phyloP scores from a whole-genome alignment of 2,329 filamentous ascomycete species.

The Anthostomella pinea region DNA sequence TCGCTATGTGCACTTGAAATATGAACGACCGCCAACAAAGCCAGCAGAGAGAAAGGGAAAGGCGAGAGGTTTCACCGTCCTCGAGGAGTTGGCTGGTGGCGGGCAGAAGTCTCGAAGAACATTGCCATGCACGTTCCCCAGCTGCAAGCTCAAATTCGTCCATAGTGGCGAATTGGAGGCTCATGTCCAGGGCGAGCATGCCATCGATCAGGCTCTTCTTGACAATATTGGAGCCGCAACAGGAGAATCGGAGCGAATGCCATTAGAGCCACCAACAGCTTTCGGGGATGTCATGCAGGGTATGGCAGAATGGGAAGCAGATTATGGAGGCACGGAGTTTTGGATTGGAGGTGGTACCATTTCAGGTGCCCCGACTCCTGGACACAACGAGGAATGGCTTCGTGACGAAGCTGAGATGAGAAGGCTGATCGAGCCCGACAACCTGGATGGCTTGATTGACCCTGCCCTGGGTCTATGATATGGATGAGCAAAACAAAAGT shows the following conservation, averaged over 20 bases:
- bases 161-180: conserved; percentile 49
- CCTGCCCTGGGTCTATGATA: conserved; percentile 15
- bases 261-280: conserved; percentile 2
- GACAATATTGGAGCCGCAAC: conserved; percentile 8
- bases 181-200: conserved; percentile 39
- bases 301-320: conserved; percentile 10
- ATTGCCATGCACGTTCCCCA: conserved; percentile 39
- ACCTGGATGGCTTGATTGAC: conserved; percentile 24
- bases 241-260: neutral
- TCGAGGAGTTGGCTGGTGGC: conserved; percentile 44
- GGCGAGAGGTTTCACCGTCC: conserved; percentile 27
- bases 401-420: conserved; percentile 44
- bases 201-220: conserved; percentile 19
- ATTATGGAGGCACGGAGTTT: conserved; percentile 16
- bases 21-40: conserved; percentile 38
- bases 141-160: conserved; percentile 46
- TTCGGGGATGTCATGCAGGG: conserved; percentile 9
- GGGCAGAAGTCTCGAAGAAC: conserved; percentile 40
- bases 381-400: conserved; percentile 40
- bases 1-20: conserved; percentile 74
- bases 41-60: conserved; percentile 18
- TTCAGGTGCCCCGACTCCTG: conserved; percentile 26
- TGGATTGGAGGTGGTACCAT: conserved; percentile 32
- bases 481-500: conserved; percentile 11
- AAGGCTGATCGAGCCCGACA: conserved; percentile 29